Percentiles rank a stretch among this genome's conserved stretches.
phyloP scores from a whole-genome alignment of 148 eudicot genomes.

The Chenopodium quinoa region DNA sequence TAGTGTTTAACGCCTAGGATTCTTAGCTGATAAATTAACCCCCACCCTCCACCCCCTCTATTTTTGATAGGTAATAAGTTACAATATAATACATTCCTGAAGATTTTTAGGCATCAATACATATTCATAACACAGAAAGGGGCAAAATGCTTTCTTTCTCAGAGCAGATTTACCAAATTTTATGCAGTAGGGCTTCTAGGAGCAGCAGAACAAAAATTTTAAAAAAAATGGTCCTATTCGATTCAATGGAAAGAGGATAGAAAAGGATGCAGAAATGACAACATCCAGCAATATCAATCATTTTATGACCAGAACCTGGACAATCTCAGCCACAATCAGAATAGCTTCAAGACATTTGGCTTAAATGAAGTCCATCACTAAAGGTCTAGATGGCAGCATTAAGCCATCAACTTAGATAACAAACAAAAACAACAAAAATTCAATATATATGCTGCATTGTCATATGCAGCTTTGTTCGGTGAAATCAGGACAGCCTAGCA shows the following conservation, averaged over 20 bases:
- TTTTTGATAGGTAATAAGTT: too few species aligned
- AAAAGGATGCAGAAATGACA: neutral
- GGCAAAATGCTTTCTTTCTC: neutral
- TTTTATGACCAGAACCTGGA: neutral
- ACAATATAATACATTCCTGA: too few species aligned
- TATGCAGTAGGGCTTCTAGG: neutral
- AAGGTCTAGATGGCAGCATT: neutral
- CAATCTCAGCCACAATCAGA: neutral
- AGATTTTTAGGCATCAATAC: neutral
- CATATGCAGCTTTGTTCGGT: neutral
- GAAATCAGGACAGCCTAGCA: neutral
- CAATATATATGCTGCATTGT: neutral
- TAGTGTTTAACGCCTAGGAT: too few species aligned
- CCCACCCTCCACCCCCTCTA: too few species aligned
- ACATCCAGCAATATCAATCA: neutral
- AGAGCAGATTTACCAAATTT: neutral
- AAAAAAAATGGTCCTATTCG: neutral
- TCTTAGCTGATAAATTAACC: neutral
- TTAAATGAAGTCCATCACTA: neutral
- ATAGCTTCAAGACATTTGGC: conserved; percentile 3
- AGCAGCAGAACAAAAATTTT: neutral
- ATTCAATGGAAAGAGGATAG: neutral
- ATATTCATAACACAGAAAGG: too few species aligned
- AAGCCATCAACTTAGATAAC: neutral
- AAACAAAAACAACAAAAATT: neutral